phyloP scores from a whole-genome alignment of 768 basidiomycete genomes.

The Termitomyces sp. region DNA sequence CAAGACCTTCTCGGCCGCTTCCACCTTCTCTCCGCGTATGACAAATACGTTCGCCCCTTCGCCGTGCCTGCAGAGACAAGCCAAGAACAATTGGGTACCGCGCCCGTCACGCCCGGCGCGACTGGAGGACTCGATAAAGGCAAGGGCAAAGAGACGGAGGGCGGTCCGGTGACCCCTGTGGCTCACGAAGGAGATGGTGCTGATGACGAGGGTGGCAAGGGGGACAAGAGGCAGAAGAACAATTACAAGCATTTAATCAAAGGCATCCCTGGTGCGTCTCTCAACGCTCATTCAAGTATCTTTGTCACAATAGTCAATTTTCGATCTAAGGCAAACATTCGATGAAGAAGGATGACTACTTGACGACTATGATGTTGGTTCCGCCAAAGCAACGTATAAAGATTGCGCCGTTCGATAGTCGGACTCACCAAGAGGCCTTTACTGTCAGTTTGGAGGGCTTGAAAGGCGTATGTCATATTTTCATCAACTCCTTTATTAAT shows the following conservation, averaged over 20 bases:
- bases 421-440: conserved; percentile 70
- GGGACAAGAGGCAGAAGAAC: conserved; percentile 72
- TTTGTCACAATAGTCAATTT: conserved; percentile 8
- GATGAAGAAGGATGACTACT: conserved; percentile 72
- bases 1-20: conserved; percentile 76
- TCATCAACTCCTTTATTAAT: conserved; percentile 1
- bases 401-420: conserved; percentile 57
- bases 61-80: conserved; percentile 26
- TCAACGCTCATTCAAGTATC: not conserved
- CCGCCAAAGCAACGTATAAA: conserved; percentile 67
- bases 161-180: conserved; percentile 27
- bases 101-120: conserved; percentile 13
- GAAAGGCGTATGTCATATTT: conserved; percentile 52
- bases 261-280: conserved; percentile 58
- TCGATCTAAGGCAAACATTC: conserved; percentile 65
- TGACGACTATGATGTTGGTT: conserved; percentile 56
- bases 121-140: conserved; percentile 35
- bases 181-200: conserved; percentile 40
- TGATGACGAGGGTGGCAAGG: conserved; percentile 48
- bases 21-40: conserved; percentile 66
- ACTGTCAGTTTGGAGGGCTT: conserved; percentile 65
- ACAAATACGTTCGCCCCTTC: conserved; percentile 70
- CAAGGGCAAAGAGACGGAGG: conserved; percentile 41
- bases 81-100: conserved; percentile 14
- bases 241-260: conserved; percentile 74